Evolutionary conservation across 1,284 basidiomycete species (phyloP).

Genomic region (Cutaneotrichosporon dermatis): DNA sequence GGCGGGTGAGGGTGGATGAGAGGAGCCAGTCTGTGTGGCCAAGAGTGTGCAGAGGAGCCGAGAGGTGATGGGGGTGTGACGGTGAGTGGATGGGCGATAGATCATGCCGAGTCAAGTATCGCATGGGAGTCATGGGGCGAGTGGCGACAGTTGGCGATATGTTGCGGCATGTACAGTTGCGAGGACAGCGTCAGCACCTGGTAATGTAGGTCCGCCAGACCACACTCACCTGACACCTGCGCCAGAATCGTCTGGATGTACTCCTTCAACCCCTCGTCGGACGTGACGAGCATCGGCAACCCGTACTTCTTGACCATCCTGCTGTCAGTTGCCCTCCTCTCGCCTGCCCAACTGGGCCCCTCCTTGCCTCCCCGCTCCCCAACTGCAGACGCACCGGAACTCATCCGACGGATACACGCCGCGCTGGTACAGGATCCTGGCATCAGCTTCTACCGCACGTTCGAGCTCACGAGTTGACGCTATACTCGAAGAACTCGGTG

Average conservation of each 20-base stretch:
- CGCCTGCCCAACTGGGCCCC: no score
- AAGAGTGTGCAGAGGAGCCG: background rate
- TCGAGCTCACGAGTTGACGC: constrained; percentile 72
- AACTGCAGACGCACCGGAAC: constrained; percentile 54
- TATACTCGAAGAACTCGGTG: constrained; percentile 98
- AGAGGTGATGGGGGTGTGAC: no score
- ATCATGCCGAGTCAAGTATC: no score
- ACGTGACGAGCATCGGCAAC: constrained; percentile 87
- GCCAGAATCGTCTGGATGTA: constrained; percentile 87
- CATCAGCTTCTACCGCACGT: constrained; percentile 14
- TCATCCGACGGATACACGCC: constrained; percentile 97
- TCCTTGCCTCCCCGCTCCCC: no score
- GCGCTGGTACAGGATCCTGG: constrained; percentile 90
- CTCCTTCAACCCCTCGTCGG: constrained; percentile 84
- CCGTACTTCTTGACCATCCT: constrained; percentile 99
- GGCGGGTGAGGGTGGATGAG: constrained; percentile 79
- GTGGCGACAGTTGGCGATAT: no score
- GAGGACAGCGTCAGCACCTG: no score
- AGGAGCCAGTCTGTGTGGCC: constrained; percentile 95
- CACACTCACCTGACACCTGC: constrained; percentile 76
- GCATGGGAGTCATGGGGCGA: no score
- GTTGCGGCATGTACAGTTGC: no score
- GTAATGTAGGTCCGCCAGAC: no score
- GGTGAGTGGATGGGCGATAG: no score
- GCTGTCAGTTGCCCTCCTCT: constrained; percentile 6